Percentiles rank a stretch among this genome's conserved stretches.
Evolutionary conservation across 2,329 filamentous ascomycete species (phyloP).

Genomic region (Hypoxylon sp.): DNA sequence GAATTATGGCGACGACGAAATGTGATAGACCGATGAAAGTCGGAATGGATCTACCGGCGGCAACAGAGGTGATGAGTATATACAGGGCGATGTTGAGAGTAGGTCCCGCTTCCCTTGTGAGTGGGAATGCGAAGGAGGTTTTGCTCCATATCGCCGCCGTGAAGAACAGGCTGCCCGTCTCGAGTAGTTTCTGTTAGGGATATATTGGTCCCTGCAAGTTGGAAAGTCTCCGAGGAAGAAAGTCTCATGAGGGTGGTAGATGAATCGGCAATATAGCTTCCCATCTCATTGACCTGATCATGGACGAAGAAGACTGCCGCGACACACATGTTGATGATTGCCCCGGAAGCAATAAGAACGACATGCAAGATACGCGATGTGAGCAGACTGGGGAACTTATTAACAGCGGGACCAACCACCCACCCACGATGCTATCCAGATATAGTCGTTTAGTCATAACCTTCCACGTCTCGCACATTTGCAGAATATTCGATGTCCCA

Average conservation of each 20-base stretch:
- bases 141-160: conserved; percentile 54
- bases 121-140: conserved; percentile 54
- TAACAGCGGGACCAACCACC: conserved; percentile 3
- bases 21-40: conserved; percentile 42
- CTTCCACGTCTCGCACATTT: conserved; percentile 19
- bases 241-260: conserved; percentile 17
- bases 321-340: conserved; percentile 26
- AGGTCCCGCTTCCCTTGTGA: conserved; percentile 49
- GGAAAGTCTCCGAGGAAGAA: not conserved
- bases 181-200: conserved; percentile 5
- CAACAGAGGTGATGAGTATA: conserved; percentile 47
- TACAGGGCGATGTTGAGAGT: conserved; percentile 48
- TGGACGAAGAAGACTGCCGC: conserved; percentile 22
- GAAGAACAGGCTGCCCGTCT: conserved; percentile 48
- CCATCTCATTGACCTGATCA: conserved; percentile 17
- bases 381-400: not conserved
- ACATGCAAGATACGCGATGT: conserved; percentile 19
- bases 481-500: conserved; percentile 31
- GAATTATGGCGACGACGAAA: conserved; percentile 53
- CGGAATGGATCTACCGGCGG: conserved; percentile 22
- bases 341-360: conserved; percentile 38
- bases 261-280: conserved; percentile 16
- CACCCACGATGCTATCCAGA: conserved; percentile 33
- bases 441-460: conserved; percentile 30
- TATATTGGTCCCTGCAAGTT: not conserved